Evolutionary conservation across 2,329 filamentous ascomycete genomes (phyloP), one percentile per base, ranked within the genome.

Genomic region (Stemphylium vesicarium): DNA sequence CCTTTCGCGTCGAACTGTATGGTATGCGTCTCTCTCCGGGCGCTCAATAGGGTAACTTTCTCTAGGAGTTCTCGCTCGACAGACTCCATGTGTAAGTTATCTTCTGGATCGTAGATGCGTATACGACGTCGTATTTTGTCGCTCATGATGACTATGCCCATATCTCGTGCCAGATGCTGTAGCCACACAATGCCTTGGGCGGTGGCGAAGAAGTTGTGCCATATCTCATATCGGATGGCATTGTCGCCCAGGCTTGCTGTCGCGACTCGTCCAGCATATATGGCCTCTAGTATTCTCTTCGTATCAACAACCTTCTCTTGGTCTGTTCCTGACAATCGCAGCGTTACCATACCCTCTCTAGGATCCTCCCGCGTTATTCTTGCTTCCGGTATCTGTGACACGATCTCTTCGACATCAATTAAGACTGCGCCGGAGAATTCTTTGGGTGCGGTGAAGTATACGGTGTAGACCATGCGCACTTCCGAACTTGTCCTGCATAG

Each of bases 171-270:
- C 9, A 53, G 32, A 12, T 56, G 45, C 29, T 59, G 49, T 11
- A 53, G 32, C 41, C 41, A 56, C 10, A 26, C 7, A 8, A 36
- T 16, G 29, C 52, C 52, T 29, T 44, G 12, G n/a, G 40, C 26
- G 12, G 43, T 53, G 15, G 43, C 43, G 36, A 59, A 53, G 37
- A 50, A 53, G 26, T 53, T 44, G 35, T 56, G 45, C 57, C 57
- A 59, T 32, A 56, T 44, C 41, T 56, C 53, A 12, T 42, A 26
- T 24, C 22, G 38, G 11, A 26, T 26, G 35, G 37, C n/a, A 31
- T 26, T 32, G 5, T 35, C 44, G 11, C n/a, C 22, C 20, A 38
- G 16, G 18, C 37, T n/a, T 22, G 26, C 16, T 4, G 26, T 50
- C 13, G 33, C 46, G 9, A 56, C 33, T 33, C 46, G 15, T 33